phyloP scores from a whole-genome alignment of 345 rosid species.

The Ceriops tagal region DNA sequence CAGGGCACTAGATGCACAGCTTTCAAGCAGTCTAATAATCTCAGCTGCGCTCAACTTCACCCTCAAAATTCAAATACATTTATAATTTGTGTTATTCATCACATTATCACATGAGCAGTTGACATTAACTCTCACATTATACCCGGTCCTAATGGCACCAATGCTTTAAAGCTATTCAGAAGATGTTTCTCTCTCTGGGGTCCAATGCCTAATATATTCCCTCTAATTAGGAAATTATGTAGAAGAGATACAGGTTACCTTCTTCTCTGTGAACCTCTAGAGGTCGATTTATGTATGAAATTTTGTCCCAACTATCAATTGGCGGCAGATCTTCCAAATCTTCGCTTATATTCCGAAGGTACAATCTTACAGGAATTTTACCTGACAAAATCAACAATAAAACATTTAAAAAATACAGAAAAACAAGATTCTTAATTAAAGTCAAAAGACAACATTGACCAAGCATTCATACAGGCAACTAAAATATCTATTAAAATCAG shows the following conservation, averaged over 20 bases:
- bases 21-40: too few species aligned
- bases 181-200: too few species aligned
- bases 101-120: background rate
- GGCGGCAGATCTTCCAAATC: slow-evolving; percentile 58
- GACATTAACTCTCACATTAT: background rate
- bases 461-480: background rate
- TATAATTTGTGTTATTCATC: background rate
- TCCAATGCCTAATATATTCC: background rate
- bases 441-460: too few species aligned
- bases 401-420: background rate
- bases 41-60: too few species aligned
- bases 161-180: too few species aligned
- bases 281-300: slow-evolving; percentile 71
- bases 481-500: background rate
- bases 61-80: too few species aligned
- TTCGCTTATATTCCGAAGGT: slow-evolving; percentile 47
- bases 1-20: too few species aligned
- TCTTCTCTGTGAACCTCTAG: slow-evolving; percentile 65
- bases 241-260: slow-evolving; percentile 39
- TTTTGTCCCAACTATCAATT: slow-evolving; percentile 77
- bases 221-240: background rate
- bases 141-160: too few species aligned
- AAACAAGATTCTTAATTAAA: slow-evolving; percentile 1
- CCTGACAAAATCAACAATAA: slow-evolving; percentile 39
- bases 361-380: slow-evolving; percentile 77